These are phyloP conservation scores for Cryoendolithus antarcticus DNA, from an alignment of 2,329 filamentous ascomycete genomes.

Conservation along the genomic window DNA sequence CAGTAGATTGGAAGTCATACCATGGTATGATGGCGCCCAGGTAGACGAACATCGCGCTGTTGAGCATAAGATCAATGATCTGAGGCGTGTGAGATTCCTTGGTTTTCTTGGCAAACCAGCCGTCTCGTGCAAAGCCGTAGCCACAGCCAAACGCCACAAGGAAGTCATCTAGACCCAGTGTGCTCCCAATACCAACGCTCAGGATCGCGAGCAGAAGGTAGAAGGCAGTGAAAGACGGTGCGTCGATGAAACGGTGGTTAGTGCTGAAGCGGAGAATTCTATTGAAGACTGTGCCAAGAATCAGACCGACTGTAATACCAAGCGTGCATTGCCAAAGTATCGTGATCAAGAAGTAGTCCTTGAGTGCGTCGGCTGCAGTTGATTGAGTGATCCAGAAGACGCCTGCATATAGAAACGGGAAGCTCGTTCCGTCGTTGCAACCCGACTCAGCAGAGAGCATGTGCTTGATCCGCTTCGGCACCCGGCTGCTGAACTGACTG, in stretches of 20 bases:
- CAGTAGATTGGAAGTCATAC: constrained; percentile 27
- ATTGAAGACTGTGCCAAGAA: constrained; percentile 38
- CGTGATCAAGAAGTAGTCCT: constrained; percentile 42
- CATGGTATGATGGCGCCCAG: constrained; percentile 45
- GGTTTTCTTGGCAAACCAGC: constrained; percentile 39
- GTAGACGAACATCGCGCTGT: constrained; percentile 44
- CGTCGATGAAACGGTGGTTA: constrained; percentile 33
- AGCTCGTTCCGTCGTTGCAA: constrained; percentile 44
- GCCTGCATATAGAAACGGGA: constrained; percentile 45
- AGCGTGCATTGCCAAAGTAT: constrained; percentile 43
- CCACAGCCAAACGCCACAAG: constrained; percentile 45
- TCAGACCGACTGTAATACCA: constrained; percentile 35
- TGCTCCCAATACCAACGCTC: constrained; percentile 38
- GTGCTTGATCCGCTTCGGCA: constrained; percentile 40
- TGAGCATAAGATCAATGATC: constrained; percentile 44
- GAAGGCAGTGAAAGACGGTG: constrained; percentile 41
- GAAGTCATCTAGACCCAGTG: constrained; percentile 43
- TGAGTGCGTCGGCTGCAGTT: constrained; percentile 29
- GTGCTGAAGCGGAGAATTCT: constrained; percentile 36
- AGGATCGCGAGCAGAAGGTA: constrained; percentile 44
- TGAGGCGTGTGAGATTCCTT: constrained; percentile 34
- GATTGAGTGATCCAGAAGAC: constrained; percentile 32
- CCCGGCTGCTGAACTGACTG: constrained; percentile 39
- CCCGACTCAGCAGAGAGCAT: constrained; percentile 43
- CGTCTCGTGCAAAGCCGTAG: constrained; percentile 41